Evolutionary conservation across 306 rosid species (phyloP), one percentile per base, ranked within the genome.

Genomic region (Nissolia schottii): DNA sequence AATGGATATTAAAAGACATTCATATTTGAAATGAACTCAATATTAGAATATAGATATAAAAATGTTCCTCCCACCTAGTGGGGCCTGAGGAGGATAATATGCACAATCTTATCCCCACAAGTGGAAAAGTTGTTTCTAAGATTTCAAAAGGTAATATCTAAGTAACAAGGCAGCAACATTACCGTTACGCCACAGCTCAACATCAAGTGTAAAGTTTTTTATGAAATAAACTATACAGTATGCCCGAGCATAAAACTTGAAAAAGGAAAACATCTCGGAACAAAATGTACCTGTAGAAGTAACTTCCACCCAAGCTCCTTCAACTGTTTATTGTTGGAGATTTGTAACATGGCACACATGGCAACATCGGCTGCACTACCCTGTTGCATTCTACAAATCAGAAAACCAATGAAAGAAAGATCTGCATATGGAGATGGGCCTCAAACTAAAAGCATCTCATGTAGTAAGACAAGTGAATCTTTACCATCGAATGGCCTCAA

Each of bases 301-400:
- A 93, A 86, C 81, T 75, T 88, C 97, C 98, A 93, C 13, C 98
- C 97, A 55, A 93, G 97, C 76, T 90, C 89, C 81, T 79, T 88
- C 80, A 93, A 84, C 37, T 13, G 72, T 41, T 65, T 65, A 83
- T 88, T 88, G 34, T 65, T 83, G 45, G 88, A 80, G 78, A 93
- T 88, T 84, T 93, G 87, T 71, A 93, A 72, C 98, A 93, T 93
- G 77, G 98, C 98, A 73, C 98, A 93, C 98, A 90, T 93, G 85
- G 98, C 97, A 68, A 93, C 98, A 81, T 93, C 98, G 19, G 98
- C 98, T 7, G 97, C 97, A 72, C 98, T 93, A 59, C 98, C 98
- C 96, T 92, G 96, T 88, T 49, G 51, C 77, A 86, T 80, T 81
- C 24, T 16, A 71, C 50, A 67, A 60, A 55, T 73, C 70, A 77